Evolutionary conservation across 768 basidiomycete species (phyloP), one percentile per base, ranked within the genome.

Genomic region (Phallus indusiatus): DNA sequence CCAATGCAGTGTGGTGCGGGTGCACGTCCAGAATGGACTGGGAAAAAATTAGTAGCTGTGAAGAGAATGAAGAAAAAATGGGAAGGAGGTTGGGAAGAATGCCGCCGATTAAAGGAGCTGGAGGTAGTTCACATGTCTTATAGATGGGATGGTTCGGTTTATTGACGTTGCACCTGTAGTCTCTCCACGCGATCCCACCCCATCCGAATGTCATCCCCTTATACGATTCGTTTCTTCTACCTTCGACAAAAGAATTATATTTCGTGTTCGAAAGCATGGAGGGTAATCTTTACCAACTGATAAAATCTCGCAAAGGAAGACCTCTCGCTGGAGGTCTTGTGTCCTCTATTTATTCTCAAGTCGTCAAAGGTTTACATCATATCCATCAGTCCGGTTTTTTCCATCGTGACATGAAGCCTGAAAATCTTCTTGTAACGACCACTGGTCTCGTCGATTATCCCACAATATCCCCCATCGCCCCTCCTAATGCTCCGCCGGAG

Each of bases 261-360:
- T 98, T 98, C 68, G 95, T 98, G 51, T 99, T 99, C 73, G 96
- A 99, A 74, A 94, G 94, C 67, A 98, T 99, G 96, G 96, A 99
- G 73, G 96, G 96, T 68, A 98, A 99, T 73, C 83, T 99, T 52
- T 99, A 95, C 74, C 96, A 99, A 71, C 89, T 99, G 75, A 95
- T 97, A 74, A 97, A 95, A 75, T 84, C 94, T 51, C 86, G 96
- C 62, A 92, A 91, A 74, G 94, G 94, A 61, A 85, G 94, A 62
- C 84, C 93, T 6, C 84, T 99, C 61, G 95, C 96, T n/a, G 91
- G 92, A 49, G 96, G 96, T 64, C 86, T 99, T 64, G 88, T 95
- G 62, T 90, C 93, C 21, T 91, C 89, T 66, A 93, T 97, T 65
- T 97, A 96, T 71, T 84, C 81, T 59, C 96, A 99, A 73, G 89